Evolutionary conservation across 2,329 filamentous ascomycete genomes (phyloP).

Genomic region (Claviceps maximensis): DNA sequence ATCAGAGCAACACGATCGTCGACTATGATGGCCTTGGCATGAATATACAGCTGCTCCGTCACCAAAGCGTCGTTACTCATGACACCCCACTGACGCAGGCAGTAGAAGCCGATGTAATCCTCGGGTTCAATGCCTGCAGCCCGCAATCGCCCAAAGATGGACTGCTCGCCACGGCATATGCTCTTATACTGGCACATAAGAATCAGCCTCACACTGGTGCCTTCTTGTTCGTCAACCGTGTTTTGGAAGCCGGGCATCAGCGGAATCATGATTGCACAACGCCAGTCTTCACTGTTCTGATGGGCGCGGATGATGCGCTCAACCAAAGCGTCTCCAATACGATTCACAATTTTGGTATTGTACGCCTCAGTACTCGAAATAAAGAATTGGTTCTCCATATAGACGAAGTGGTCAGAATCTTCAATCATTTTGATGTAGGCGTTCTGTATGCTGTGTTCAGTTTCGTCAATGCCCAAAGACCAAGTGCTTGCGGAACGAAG

Average conservation of each 20-base stretch:
- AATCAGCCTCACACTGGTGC: slow-evolving; percentile 86
- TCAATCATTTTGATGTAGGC: slow-evolving; percentile 92
- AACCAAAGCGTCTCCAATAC: slow-evolving; percentile 87
- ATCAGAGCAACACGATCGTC: slow-evolving; percentile 90
- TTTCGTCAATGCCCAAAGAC: slow-evolving; percentile 80
- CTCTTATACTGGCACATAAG: slow-evolving; percentile 95
- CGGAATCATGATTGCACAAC: slow-evolving; percentile 78
- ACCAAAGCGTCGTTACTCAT: slow-evolving; percentile 76
- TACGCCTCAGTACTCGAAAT: slow-evolving; percentile 86
- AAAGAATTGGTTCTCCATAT: slow-evolving; percentile 99
- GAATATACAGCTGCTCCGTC: slow-evolving; percentile 95
- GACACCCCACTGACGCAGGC: slow-evolving; percentile 80
- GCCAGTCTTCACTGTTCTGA: slow-evolving; percentile 78
- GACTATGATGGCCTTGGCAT: slow-evolving; percentile 92
- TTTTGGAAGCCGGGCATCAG: slow-evolving; percentile 98
- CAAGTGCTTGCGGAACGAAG: slow-evolving; percentile 79
- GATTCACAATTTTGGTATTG: slow-evolving; percentile 77
- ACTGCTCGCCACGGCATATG: slow-evolving; percentile 83
- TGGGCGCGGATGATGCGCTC: slow-evolving; percentile 79
- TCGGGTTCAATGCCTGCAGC: slow-evolving; percentile 77
- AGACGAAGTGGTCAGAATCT: slow-evolving; percentile 91
- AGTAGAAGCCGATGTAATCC: slow-evolving; percentile 93
- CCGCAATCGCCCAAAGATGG: slow-evolving; percentile 77
- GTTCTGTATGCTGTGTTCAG: slow-evolving; percentile 89
- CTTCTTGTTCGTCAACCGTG: slow-evolving; percentile 85